phyloP scores from a whole-genome alignment of 805 yeast species.

The Lipomyces yamadae region DNA sequence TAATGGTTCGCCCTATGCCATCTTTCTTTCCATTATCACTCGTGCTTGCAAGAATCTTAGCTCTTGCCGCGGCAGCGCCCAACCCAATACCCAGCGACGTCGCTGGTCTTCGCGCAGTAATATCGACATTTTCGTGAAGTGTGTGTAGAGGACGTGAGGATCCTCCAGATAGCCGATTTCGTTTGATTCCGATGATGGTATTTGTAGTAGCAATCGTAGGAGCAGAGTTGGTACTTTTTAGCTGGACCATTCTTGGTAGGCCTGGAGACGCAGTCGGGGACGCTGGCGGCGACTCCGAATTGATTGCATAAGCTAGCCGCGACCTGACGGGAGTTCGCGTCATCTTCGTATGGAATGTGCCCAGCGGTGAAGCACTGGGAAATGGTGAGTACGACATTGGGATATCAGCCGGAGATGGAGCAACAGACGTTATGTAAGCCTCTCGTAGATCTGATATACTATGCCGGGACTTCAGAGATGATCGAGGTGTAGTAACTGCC shows the following conservation, averaged over 20 bases:
- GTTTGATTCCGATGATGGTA: not conserved
- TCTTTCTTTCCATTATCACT: conserved; percentile 39
- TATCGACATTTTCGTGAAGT: conserved; percentile 26
- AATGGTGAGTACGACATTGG: conserved; percentile 33
- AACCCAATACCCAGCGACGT: conserved; percentile 36
- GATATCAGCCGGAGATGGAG: conserved; percentile 45
- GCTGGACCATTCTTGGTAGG: not conserved
- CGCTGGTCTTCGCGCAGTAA: conserved; percentile 22
- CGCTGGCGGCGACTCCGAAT: not conserved
- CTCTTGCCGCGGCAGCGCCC: conserved; percentile 44
- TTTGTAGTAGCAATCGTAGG: conserved; percentile 13
- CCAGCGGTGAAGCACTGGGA: conserved; percentile 35
- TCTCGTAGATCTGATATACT: conserved; percentile 41
- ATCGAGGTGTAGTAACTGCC: conserved; percentile 28
- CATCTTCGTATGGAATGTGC: conserved; percentile 32
- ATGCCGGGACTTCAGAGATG: conserved; percentile 32
- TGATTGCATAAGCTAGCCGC: conserved; percentile 14
- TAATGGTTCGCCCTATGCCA: conserved; percentile 41
- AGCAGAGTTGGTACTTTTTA: conserved; percentile 9
- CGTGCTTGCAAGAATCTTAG: conserved; percentile 42
- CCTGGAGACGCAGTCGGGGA: conserved; percentile 27
- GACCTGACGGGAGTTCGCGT: conserved; percentile 30
- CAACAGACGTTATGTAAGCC: conserved; percentile 15
- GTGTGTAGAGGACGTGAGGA: conserved; percentile 32
- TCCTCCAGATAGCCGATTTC: conserved; percentile 22